These are phyloP conservation scores for Acorus calamus DNA, from an alignment of 106 monocot species.

Conservation along the genomic window DNA sequence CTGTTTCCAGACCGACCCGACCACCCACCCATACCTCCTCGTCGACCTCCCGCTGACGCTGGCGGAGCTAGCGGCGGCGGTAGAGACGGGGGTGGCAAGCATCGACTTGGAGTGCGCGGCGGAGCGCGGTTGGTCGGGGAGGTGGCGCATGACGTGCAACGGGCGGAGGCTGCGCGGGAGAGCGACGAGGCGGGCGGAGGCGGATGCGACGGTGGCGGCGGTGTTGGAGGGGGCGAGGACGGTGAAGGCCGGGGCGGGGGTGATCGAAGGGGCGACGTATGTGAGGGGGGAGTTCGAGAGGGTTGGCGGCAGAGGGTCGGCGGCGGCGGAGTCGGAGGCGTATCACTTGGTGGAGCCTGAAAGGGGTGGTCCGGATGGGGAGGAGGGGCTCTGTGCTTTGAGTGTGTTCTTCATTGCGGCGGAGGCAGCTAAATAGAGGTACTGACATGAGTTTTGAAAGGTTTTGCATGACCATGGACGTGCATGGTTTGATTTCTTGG, in stretches of 20 bases:
- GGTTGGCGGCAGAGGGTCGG: background rate
- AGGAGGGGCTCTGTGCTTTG: too few relatives aligned
- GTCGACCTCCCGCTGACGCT: background rate
- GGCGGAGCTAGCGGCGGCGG: conserved; percentile 1
- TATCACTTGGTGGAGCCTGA: too few relatives aligned
- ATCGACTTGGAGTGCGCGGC: background rate
- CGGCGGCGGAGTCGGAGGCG: background rate
- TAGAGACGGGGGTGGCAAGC: background rate
- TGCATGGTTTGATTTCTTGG: too few relatives aligned
- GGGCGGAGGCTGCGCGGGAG: conserved; percentile 20
- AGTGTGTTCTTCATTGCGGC: too few relatives aligned
- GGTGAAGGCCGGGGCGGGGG: conserved; percentile 26
- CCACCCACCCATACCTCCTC: conserved; percentile 2
- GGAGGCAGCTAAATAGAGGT: too few relatives aligned
- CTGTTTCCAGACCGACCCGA: conserved; percentile 28
- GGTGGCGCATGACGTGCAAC: conserved; percentile 27
- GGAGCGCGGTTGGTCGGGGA: background rate
- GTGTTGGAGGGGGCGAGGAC: conserved; percentile 11
- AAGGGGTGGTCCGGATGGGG: too few relatives aligned
- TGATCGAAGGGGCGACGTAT: background rate
- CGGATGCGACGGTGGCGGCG: conserved; percentile 7
- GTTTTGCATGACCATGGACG: too few relatives aligned
- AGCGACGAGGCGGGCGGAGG: conserved; percentile 4
- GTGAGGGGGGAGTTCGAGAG: background rate
- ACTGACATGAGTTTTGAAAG: too few relatives aligned